phyloP scores from a whole-genome alignment of 2,329 filamentous ascomycete genomes.

The Botrytis porri region DNA sequence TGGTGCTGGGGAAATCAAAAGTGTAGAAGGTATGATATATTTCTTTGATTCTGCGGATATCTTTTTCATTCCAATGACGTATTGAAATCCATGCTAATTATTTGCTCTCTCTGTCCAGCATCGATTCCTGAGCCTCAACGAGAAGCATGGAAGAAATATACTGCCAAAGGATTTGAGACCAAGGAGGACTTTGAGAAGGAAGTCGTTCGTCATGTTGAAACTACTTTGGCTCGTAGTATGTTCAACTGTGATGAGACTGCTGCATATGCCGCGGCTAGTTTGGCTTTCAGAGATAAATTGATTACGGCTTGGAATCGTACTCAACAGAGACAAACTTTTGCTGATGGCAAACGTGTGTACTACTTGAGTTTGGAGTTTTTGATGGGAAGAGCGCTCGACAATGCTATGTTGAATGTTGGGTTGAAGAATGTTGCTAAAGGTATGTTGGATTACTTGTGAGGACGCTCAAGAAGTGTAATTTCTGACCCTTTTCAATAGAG shows the following conservation, averaged over 20 bases:
- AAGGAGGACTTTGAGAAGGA: constrained; percentile 85
- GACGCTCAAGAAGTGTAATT: constrained; percentile 61
- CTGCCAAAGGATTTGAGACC: constrained; percentile 66
- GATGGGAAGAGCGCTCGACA: constrained; percentile 95
- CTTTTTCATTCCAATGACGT: no score
- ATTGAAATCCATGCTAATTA: constrained; percentile 1
- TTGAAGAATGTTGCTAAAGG: constrained; percentile 80
- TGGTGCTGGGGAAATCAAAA: constrained; percentile 87
- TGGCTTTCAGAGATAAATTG: constrained; percentile 89
- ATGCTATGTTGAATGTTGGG: constrained; percentile 95
- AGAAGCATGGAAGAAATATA: constrained; percentile 68
- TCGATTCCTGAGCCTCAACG: constrained; percentile 86
- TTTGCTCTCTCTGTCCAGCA: constrained; percentile 42
- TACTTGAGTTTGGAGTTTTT: constrained; percentile 97
- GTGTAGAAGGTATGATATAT: constrained; percentile 68
- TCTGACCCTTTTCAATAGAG: constrained; percentile 48
- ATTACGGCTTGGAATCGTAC: constrained; percentile 98
- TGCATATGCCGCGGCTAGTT: constrained; percentile 83
- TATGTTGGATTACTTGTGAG: constrained; percentile 42
- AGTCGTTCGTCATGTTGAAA: constrained; percentile 92
- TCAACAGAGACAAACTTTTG: constrained; percentile 90
- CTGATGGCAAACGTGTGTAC: constrained; percentile 91
- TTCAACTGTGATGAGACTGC: constrained; percentile 97
- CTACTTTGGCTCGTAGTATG: constrained; percentile 88
- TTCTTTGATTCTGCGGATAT: background rate